These are phyloP conservation scores for Metrosideros polymorpha DNA, from an alignment of 441 rosid genomes.

Conservation along the genomic window DNA sequence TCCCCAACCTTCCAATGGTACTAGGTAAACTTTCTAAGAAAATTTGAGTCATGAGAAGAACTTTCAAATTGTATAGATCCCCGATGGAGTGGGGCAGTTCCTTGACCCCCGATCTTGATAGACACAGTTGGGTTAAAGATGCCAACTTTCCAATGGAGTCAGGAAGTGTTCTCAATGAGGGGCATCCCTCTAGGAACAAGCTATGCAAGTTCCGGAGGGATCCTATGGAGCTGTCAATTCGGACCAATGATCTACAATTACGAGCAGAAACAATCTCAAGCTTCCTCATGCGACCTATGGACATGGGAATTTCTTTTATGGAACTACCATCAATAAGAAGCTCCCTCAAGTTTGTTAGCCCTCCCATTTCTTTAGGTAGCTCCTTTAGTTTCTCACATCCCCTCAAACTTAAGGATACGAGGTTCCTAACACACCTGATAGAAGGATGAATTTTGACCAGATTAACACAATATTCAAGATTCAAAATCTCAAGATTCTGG, in stretches of 20 bases:
- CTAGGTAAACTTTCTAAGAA: not conserved
- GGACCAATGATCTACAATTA: not conserved
- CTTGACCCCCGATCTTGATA: not conserved
- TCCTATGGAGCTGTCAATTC: not conserved
- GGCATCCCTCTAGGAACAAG: not conserved
- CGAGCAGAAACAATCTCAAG: not conserved
- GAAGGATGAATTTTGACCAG: not conserved
- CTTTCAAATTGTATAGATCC: not conserved
- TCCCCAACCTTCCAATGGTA: not conserved
- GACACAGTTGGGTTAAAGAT: not conserved
- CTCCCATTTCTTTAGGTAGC: not conserved
- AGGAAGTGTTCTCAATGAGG: not conserved
- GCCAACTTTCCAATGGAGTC: not conserved
- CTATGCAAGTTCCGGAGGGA: not conserved
- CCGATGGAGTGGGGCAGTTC: not conserved
- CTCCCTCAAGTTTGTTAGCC: not conserved
- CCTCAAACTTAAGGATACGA: not conserved
- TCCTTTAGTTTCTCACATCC: not conserved
- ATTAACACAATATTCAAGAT: not conserved
- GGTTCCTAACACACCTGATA: not conserved
- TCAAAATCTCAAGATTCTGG: not conserved
- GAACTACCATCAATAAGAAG: not conserved
- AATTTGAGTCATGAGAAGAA: not conserved
- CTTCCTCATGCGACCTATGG: not conserved
- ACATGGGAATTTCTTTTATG: not conserved